phyloP scores from a whole-genome alignment of 768 basidiomycete species.

The Calocybe indica region DNA sequence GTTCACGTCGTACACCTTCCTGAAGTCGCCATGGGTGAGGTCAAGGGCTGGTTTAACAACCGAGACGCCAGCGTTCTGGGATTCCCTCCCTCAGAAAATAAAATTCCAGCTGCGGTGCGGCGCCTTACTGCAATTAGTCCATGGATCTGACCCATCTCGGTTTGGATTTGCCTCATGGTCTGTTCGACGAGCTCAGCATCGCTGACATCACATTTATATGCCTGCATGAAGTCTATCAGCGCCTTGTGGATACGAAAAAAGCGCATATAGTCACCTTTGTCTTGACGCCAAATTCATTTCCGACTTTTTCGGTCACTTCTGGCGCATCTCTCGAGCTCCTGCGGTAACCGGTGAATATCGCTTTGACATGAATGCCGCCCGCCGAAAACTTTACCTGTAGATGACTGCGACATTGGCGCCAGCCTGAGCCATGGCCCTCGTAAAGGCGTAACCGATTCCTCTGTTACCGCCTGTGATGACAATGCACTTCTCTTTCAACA shows the following conservation, averaged over 20 bases:
- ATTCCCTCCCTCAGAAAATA: no score
- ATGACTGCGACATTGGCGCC: conserved; percentile 59
- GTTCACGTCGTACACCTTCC: conserved; percentile 49
- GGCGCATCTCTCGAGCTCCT: conserved; percentile 45
- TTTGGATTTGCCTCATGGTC: conserved; percentile 41
- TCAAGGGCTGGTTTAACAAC: conserved; percentile 59
- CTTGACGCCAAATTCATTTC: conserved; percentile 36
- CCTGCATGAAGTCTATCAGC: conserved; percentile 22
- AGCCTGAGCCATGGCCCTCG: conserved; percentile 45
- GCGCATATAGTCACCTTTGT: conserved; percentile 29
- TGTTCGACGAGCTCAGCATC: conserved; percentile 35
- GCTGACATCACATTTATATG: conserved; percentile 58
- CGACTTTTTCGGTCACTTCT: conserved; percentile 40
- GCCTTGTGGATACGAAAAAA: neutral
- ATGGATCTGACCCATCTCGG: conserved; percentile 40
- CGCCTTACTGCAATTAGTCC: conserved; percentile 50
- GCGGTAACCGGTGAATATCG: neutral
- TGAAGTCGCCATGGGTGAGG: conserved; percentile 48
- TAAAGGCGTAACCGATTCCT: conserved; percentile 55
- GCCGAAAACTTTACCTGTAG: conserved; percentile 32
- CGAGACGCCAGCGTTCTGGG: conserved; percentile 57
- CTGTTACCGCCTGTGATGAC: conserved; percentile 60
- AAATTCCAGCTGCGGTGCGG: no score
- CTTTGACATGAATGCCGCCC: neutral
- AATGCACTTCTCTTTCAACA: conserved; percentile 32